A percentile compares a stretch with the other conserved stretches of the same genome.
Evolutionary conservation across 345 rosid species (phyloP).

Genomic region (Raphanus raphanistrum): DNA sequence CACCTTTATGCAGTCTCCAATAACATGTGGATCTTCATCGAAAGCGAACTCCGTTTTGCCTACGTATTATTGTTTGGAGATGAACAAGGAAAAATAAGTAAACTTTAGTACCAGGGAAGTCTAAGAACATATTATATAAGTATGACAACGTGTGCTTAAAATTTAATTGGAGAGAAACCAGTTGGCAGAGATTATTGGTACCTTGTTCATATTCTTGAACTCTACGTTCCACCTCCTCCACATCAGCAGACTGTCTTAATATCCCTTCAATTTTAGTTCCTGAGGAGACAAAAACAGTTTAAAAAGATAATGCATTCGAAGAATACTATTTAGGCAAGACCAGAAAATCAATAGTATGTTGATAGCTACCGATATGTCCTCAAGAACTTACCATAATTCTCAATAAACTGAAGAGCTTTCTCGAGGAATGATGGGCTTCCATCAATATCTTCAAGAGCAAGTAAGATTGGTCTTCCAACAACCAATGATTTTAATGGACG

Average conservation of each 20-base stretch:
- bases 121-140: constrained; percentile 17
- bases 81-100: not conserved
- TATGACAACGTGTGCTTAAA: constrained; percentile 21
- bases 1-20: constrained; percentile 99
- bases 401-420: constrained; percentile 95
- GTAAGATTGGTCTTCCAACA: constrained; percentile 97
- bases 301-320: not conserved
- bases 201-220: constrained; percentile 97
- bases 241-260: constrained; percentile 92
- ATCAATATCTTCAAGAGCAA: constrained; percentile 98
- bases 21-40: constrained; percentile 95
- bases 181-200: constrained; percentile 26
- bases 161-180: constrained; percentile 8
- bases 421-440: constrained; percentile 98
- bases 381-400: constrained; percentile 71
- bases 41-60: constrained; percentile 83
- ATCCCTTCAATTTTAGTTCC: constrained; percentile 91
- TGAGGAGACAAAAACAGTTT: constrained; percentile 39
- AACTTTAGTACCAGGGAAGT: not conserved
- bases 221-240: constrained; percentile 94
- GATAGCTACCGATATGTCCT: constrained; percentile 19
- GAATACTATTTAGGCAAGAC: not conserved
- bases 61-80: constrained; percentile 35
- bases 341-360: not conserved
- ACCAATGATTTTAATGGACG: constrained; percentile 90